Evolutionary conservation across 257 asterid genomes (phyloP).

Genomic region (Nyctanthes arbortristis): DNA sequence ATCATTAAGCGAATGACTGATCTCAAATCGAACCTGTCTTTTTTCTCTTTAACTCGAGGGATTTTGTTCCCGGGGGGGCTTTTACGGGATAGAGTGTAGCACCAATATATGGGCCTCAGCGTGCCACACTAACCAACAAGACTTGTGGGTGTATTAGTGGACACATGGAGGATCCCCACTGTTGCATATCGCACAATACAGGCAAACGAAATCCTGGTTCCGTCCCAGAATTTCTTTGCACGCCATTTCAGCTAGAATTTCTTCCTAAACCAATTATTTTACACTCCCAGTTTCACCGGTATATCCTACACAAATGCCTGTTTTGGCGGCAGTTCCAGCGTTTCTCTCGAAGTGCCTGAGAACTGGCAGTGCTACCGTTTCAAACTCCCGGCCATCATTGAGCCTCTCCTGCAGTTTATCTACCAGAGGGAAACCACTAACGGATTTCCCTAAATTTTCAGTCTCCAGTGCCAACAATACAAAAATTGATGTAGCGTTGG

Average conservation of each 20-base stretch:
- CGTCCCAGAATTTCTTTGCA: background rate
- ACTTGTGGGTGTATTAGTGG: background rate
- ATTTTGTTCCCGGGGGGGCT: too few relatives aligned
- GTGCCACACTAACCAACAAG: background rate
- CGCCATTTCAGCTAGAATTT: background rate
- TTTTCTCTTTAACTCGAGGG: too few relatives aligned
- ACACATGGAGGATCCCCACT: background rate
- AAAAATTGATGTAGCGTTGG: conserved; percentile 41
- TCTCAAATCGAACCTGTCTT: too few relatives aligned
- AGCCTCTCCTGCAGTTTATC: conserved; percentile 31
- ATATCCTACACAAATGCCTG: conserved; percentile 41
- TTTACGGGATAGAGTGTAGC: too few relatives aligned
- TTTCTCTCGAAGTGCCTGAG: conserved; percentile 42
- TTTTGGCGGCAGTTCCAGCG: conserved; percentile 51
- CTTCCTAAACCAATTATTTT: background rate
- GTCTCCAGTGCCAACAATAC: conserved; percentile 53
- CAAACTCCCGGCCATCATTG: conserved; percentile 25
- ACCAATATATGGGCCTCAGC: too few relatives aligned
- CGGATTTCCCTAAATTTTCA: conserved; percentile 50
- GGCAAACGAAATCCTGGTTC: background rate
- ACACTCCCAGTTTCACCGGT: background rate
- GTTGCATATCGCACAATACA: background rate
- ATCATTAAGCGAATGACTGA: too few relatives aligned
- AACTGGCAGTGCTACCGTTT: conserved; percentile 28
- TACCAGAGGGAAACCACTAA: conserved; percentile 39